These are phyloP conservation scores for Hypoxylon rickii DNA, from an alignment of 495 filamentous ascomycete genomes.

Conservation along the genomic window DNA sequence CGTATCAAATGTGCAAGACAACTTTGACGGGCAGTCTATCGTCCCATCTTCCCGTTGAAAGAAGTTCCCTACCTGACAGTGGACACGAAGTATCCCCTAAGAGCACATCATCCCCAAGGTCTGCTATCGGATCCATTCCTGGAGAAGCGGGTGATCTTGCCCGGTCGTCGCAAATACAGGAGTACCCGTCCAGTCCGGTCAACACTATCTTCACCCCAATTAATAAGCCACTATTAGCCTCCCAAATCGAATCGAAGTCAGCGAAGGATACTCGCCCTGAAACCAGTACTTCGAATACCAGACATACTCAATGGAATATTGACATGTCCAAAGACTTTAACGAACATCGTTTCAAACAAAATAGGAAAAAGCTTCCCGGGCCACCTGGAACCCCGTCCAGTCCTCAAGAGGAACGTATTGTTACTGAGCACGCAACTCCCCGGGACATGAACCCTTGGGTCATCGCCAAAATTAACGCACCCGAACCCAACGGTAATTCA, in stretches of 20 bases:
- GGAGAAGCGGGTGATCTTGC: neutral
- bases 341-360: conserved; percentile 29
- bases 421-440: conserved; percentile 2
- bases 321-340: conserved; percentile 45
- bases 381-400: conserved; percentile 2
- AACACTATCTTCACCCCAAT: conserved; percentile 3
- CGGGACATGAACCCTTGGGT: conserved; percentile 61
- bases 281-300: conserved; percentile 4
- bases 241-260: neutral
- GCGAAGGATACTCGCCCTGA: neutral
- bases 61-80: neutral
- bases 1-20: conserved; percentile 57
- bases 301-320: conserved; percentile 37
- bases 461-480: conserved; percentile 61
- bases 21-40: neutral
- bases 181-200: neutral
- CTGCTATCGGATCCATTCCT: neutral
- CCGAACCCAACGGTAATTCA: conserved; percentile 12
- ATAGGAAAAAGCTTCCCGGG: conserved; percentile 7
- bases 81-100: neutral
- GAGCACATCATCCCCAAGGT: neutral
- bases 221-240: neutral
- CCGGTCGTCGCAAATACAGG: neutral
- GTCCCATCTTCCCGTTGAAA: neutral
- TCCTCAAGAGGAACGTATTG: conserved; percentile 24